A percentile compares a stretch with the other conserved stretches of the same genome.
phyloP scores from a whole-genome alignment of 1,284 basidiomycete genomes.

The Marasmius tenuissimus region DNA sequence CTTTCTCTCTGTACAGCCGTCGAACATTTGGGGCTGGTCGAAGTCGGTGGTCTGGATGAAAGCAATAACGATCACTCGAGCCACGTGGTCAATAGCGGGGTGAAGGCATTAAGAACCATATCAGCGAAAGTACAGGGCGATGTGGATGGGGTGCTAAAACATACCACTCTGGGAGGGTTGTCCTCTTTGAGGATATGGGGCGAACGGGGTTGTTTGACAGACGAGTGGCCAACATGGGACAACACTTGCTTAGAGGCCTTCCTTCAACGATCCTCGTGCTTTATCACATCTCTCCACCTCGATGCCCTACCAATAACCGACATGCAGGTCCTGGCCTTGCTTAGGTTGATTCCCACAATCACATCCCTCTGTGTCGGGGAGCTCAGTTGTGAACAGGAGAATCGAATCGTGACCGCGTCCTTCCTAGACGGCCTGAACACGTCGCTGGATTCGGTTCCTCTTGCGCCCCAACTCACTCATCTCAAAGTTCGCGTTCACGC shows the following conservation, averaged over 20 bases:
- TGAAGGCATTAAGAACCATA: background rate
- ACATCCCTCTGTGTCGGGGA: background rate
- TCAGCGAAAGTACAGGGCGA: background rate
- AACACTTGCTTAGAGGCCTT: background rate
- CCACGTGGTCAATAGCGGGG: background rate
- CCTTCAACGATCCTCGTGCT: background rate
- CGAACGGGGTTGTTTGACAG: too few species aligned
- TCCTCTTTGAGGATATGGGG: background rate
- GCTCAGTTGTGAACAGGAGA: background rate
- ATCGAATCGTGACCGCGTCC: background rate
- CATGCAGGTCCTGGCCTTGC: background rate
- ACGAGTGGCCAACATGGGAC: background rate
- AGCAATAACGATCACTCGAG: background rate
- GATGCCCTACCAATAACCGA: background rate
- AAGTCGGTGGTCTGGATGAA: background rate
- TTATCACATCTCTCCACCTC: background rate
- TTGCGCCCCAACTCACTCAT: too few species aligned
- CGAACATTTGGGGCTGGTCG: background rate
- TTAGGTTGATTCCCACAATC: background rate
- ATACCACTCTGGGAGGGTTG: background rate
- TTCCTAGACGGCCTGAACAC: too few species aligned
- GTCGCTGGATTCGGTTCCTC: too few species aligned
- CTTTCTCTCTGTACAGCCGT: background rate
- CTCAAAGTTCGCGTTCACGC: background rate
- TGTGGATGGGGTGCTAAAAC: background rate